A percentile compares a stretch with the other conserved stretches of the same genome.
These are phyloP conservation scores for Antitrichia curtipendula DNA, from an alignment of 225 moss, liverwort and hornwort species.

Conservation along the genomic window DNA sequence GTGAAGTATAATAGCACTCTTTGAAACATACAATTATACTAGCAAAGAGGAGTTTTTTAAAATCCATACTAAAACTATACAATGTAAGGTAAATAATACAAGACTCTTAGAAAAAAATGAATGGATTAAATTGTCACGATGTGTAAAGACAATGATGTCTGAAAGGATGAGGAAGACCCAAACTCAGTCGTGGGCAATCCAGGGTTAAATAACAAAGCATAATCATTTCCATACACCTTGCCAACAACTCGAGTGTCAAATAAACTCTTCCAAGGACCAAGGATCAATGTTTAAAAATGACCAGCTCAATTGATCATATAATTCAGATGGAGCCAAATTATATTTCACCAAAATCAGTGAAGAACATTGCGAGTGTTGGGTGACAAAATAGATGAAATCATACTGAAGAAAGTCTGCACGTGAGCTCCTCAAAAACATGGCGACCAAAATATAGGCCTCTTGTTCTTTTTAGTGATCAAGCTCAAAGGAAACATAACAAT, in stretches of 20 bases:
- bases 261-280: background rate
- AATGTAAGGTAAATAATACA: background rate
- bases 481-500: background rate
- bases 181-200: background rate
- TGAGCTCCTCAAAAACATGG: background rate
- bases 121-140: background rate
- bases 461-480: background rate
- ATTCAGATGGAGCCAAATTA: background rate
- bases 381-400: background rate
- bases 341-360: background rate
- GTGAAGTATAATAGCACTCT: background rate
- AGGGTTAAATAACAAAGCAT: background rate
- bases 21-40: background rate
- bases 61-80: background rate
- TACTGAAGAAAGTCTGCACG: background rate
- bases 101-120: background rate
- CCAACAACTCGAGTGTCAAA: background rate
- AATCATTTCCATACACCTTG: background rate
- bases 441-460: background rate
- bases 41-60: background rate
- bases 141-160: background rate
- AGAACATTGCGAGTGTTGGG: background rate
- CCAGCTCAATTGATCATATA: background rate
- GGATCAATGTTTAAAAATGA: background rate
- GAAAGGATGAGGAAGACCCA: background rate